phyloP scores from a whole-genome alignment of 2,329 filamentous ascomycete species.

The Calonectria honghensis region DNA sequence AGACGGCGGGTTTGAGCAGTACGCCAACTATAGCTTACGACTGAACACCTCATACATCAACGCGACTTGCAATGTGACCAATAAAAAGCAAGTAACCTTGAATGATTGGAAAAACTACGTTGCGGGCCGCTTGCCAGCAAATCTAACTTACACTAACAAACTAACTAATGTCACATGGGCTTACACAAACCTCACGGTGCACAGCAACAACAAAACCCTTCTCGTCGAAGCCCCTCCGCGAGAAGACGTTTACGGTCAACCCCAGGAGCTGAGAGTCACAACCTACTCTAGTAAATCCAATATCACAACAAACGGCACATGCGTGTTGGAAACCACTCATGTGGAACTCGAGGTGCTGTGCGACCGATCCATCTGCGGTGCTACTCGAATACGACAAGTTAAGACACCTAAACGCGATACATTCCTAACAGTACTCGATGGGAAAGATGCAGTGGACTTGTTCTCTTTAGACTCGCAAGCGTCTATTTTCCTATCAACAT shows the following conservation, averaged over 20 bases:
- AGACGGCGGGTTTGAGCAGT: not conserved
- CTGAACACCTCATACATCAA: constrained; percentile 28
- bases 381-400: not conserved
- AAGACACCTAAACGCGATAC: not conserved
- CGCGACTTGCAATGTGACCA: constrained; percentile 1
- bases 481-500: not conserved
- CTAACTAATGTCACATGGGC: not conserved
- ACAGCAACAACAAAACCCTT: not conserved
- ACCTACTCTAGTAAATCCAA: not conserved
- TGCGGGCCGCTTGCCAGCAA: not conserved
- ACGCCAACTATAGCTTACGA: not conserved
- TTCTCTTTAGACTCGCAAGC: not conserved
- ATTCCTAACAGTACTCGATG: constrained; percentile 17
- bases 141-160: not conserved
- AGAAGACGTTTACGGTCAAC: not conserved
- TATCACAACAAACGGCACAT: constrained; percentile 15
- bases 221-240: not conserved
- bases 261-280: not conserved
- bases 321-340: not conserved
- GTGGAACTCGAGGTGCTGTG: constrained; percentile 14
- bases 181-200: not conserved
- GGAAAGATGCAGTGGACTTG: not conserved
- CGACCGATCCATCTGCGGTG: not conserved
- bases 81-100: too few relatives aligned
- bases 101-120: constrained; percentile 1